phyloP scores from a whole-genome alignment of 345 rosid species.

The Mercurialis annua region DNA sequence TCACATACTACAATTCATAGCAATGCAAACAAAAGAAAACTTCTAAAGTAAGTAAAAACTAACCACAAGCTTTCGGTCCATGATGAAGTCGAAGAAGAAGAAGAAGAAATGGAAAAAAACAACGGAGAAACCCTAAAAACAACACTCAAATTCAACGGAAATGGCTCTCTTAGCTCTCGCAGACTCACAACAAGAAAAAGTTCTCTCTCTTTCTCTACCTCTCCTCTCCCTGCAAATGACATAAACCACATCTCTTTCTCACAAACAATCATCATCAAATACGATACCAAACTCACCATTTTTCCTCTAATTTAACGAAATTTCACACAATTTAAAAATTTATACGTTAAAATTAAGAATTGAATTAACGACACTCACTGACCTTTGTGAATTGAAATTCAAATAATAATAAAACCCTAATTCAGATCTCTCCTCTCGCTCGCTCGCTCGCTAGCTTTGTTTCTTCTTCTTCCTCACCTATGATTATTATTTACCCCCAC shows the following conservation, averaged over 20 bases:
- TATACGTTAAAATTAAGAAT: not conserved
- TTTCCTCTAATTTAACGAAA: conserved; percentile 11
- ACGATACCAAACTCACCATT: conserved; percentile 45
- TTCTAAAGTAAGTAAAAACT: conserved; percentile 14
- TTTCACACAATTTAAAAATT: too few species aligned
- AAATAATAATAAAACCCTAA: conserved; percentile 27
- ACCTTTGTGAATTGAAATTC: conserved; percentile 12
- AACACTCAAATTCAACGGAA: conserved; percentile 34
- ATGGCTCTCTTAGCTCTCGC: conserved; percentile 26
- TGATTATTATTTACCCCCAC: not conserved
- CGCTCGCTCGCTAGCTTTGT: conserved; percentile 14
- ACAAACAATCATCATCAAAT: conserved; percentile 56
- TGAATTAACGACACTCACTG: conserved; percentile 16
- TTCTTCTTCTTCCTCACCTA: conserved; percentile 8
- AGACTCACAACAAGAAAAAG: conserved; percentile 7
- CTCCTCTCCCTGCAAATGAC: conserved; percentile 64
- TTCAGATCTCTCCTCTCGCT: conserved; percentile 14
- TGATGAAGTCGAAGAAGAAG: conserved; percentile 20
- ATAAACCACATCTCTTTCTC: conserved; percentile 77
- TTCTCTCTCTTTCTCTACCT: conserved; percentile 55
- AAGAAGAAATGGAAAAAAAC: conserved; percentile 4
- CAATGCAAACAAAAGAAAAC: not conserved
- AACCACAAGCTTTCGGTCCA: conserved; percentile 91
- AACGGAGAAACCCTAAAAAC: conserved; percentile 43
- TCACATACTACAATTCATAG: not conserved